Evolutionary conservation across 129 eudicot genomes (phyloP).

Genomic region (Escallonia rubra): DNA sequence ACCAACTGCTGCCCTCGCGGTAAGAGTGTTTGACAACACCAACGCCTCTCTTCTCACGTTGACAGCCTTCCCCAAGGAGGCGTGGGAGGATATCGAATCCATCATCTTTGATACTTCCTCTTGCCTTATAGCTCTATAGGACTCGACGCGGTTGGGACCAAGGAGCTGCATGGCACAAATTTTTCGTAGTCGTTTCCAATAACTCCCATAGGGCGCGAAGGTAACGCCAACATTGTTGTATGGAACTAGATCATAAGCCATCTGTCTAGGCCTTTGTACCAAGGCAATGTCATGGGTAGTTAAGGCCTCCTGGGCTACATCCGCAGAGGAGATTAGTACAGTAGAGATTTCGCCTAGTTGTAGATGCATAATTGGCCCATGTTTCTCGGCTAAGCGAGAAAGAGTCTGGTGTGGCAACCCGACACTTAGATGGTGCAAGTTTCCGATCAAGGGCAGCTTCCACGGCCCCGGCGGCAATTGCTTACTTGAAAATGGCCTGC

Average conservation of each 20-base stretch:
- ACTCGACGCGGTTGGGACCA: not conserved
- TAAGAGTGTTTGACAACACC: not conserved
- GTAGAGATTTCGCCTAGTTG: not conserved
- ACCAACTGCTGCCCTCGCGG: not conserved
- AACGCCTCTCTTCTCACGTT: not conserved
- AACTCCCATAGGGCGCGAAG: not conserved
- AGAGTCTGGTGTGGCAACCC: not conserved
- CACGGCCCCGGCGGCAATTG: not conserved
- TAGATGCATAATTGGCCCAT: not conserved
- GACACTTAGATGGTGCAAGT: not conserved
- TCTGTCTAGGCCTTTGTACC: not conserved
- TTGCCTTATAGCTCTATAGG: not conserved
- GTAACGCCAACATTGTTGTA: not conserved
- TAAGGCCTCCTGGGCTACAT: not conserved
- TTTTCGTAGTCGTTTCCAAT: not conserved
- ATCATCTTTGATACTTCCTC: not conserved
- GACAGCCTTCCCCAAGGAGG: not conserved
- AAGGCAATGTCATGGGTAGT: not conserved
- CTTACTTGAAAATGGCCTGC: too few species aligned
- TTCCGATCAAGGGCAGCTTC: not conserved
- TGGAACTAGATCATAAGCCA: not conserved
- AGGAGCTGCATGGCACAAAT: not conserved
- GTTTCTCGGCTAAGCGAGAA: not conserved
- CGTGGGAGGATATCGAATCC: not conserved
- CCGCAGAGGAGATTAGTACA: not conserved